Evolutionary conservation across 2,329 filamentous ascomycete species (phyloP), one percentile per base, ranked within the genome.

Genomic region (Arthroderma sp.): DNA sequence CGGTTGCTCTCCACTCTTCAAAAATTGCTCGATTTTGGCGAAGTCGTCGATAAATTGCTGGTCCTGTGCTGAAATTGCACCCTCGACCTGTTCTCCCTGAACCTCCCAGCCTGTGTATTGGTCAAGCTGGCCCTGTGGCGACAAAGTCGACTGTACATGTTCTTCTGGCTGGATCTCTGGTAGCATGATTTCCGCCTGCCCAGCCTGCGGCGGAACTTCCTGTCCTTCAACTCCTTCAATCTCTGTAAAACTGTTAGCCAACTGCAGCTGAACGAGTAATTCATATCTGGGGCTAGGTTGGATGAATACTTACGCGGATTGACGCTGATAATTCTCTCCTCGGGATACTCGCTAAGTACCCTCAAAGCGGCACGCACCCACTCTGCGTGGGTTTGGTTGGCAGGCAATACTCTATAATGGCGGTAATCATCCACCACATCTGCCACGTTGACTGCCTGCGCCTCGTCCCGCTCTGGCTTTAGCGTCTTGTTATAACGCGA

Each of bases 401-500:
- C n/a, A 32, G 11, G 15, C 15, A 22, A 22, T 22, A 22, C 15
- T 22, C 15, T 22, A 11, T 49, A 46, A 15, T 50, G 47, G 22
- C 50, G 40, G 28, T 45, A 52, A 30, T 52, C 47, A 40, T 52
- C 47, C 22, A 50, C 38, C 6, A 45, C 36, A 36, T 49, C 47
- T 15, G 46, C 44, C 30, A 30, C 37, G 15, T 22, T 22, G 38
- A 47, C 28, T 9, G 31, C 29, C 27, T 39, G 39, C 11, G 42
- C 22, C 8, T 40, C 40, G 29, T 27, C 29, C 32, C 34, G 15
- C 32, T 11, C 32, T 29, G 43, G 40, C 42, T 47, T 48, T 29
- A 50, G 38, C 30, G 33, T 42, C 45, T 51, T 52, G 34, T 53
- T 51, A 33, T 45, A 51, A 30, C 46, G 46, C 6, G 52, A 52